These are phyloP conservation scores for thale cress (Arabidopsis thaliana) DNA, from an alignment of 345 rosid species.

Conservation along the genomic window DNA sequence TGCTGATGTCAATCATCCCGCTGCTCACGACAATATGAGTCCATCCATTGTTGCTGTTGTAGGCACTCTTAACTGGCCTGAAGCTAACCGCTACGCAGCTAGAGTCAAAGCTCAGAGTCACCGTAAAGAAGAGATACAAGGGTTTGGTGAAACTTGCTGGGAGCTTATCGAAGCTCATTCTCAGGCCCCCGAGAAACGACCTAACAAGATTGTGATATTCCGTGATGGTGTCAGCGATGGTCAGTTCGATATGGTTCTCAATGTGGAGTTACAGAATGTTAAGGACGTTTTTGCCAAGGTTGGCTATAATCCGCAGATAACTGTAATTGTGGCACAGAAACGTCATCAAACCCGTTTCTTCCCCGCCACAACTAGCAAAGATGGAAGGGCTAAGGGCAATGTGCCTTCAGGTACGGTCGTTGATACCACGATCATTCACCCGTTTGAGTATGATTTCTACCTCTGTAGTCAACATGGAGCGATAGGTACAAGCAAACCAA, in stretches of 20 bases:
- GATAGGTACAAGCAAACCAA: constrained; percentile 87
- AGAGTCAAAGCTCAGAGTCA: constrained; percentile 66
- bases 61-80: constrained; percentile 87
- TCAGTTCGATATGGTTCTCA: constrained; percentile 92
- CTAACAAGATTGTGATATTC: constrained; percentile 70
- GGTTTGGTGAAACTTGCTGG: constrained; percentile 66
- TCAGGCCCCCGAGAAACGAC: constrained; percentile 54
- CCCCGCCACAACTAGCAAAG: constrained; percentile 42
- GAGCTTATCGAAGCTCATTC: constrained; percentile 63
- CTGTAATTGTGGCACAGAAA: constrained; percentile 77
- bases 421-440: constrained; percentile 71
- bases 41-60: constrained; percentile 92
- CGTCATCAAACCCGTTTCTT: constrained; percentile 85
- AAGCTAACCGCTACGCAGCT: constrained; percentile 82
- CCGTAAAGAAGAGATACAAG: constrained; percentile 67
- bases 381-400: constrained; percentile 56
- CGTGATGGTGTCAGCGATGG: constrained; percentile 95
- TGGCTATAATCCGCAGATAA: constrained; percentile 64
- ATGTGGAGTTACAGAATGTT: constrained; percentile 61
- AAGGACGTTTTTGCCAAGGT: constrained; percentile 48
- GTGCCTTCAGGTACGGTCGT: constrained; percentile 83
- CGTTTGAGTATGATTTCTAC: constrained; percentile 77
- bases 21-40: constrained; percentile 51
- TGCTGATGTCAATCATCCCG: constrained; percentile 94
- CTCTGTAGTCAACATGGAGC: constrained; percentile 82